Base-by-base conservation (phyloP, 2,329 filamentous ascomycete species). In the Apiospora phragmitis region DNA sequence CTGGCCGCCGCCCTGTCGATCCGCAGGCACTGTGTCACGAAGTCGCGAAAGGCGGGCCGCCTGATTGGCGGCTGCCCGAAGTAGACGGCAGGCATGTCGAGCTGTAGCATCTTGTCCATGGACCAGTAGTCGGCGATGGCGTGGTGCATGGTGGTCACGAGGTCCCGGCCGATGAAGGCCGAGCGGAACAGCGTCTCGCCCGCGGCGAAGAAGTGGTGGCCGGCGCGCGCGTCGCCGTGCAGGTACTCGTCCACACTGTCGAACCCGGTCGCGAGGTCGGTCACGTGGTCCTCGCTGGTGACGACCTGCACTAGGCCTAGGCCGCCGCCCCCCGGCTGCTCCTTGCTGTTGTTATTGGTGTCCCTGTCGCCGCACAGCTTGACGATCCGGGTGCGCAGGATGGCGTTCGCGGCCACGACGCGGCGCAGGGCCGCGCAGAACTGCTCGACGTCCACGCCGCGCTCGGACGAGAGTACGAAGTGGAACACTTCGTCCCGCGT, bases 71-170 rank as follows among this genome's bases (percentile, higher is more conserved):
- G n/a, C 16, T 47, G n/a, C 18, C 67, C 67, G 18, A 69, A 59
- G 43, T 69, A 72, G 5, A 65, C 51, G 55, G 49, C 59, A 5
- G 62, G 62, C 18, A 72, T n/a, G 43, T 73, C 70, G 14, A 70
- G 51, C 21, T 69, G 43, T 21, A 72, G 62, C 29, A 69, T 35
- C 14, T 32, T 69, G 45, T 35, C 42, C n/a, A 69, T 16, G n/a
- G 66, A 70, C 59, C 35, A 41, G 42, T 69, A 41, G 41, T 73
- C 72, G 21, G 69, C 65, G 24, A 73, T 68, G 21, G 65, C 68
- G 68, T 73, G 72, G 65, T 73, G 72, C 32, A 70, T 67, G 24
- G 70, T 72, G 4, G 47, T 47, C 6, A 73, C 72, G 6, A 73
- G 32, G 29, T 32, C 43, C 47, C 70, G 32, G 47, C 71, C 69